A percentile compares a stretch with the other conserved stretches of the same genome.
phyloP scores from a whole-genome alignment of 1,284 basidiomycete species.

The Pseudozyma tsukubaensis region DNA sequence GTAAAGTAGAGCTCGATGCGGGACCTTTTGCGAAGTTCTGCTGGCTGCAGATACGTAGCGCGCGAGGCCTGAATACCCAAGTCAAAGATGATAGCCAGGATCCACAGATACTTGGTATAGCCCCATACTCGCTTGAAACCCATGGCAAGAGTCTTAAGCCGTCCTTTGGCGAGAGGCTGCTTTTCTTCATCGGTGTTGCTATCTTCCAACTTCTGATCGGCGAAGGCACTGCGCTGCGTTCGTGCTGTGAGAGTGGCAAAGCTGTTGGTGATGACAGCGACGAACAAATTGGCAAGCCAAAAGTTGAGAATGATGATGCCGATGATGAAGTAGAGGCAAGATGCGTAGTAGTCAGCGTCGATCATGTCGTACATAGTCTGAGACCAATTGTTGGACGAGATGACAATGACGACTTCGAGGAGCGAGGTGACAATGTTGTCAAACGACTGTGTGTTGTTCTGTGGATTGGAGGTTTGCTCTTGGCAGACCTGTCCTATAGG shows the following conservation, averaged over 20 bases:
- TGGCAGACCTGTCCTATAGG: constrained; percentile 67
- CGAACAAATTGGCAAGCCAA: constrained; percentile 85
- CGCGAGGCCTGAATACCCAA: constrained; percentile 83
- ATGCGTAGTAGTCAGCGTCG: constrained; percentile 89
- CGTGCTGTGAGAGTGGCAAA: constrained; percentile 89
- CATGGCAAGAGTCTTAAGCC: constrained; percentile 50
- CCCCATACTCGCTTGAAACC: constrained; percentile 63
- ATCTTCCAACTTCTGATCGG: constrained; percentile 71
- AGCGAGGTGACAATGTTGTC: constrained; percentile 87
- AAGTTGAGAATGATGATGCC: constrained; percentile 71
- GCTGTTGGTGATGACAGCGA: constrained; percentile 95
- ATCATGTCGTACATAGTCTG: constrained; percentile 90
- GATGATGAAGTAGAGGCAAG: constrained; percentile 87
- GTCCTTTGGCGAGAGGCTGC: constrained; percentile 13
- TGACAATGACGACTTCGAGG: constrained; percentile 86
- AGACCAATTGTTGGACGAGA: constrained; percentile 73
- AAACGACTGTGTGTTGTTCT: constrained; percentile 80
- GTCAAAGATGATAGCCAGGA: constrained; percentile 74
- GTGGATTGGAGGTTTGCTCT: constrained; percentile 74
- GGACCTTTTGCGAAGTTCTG: constrained; percentile 24
- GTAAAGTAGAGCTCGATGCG: constrained; percentile 85
- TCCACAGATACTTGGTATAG: constrained; percentile 69
- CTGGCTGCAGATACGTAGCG: constrained; percentile 70
- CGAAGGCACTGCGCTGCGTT: constrained; percentile 92
- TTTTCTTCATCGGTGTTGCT: constrained; percentile 16